These are phyloP conservation scores for Mortierella antarctica DNA, from an alignment of 192 early-diverging fungal genomes.

Conservation along the genomic window DNA sequence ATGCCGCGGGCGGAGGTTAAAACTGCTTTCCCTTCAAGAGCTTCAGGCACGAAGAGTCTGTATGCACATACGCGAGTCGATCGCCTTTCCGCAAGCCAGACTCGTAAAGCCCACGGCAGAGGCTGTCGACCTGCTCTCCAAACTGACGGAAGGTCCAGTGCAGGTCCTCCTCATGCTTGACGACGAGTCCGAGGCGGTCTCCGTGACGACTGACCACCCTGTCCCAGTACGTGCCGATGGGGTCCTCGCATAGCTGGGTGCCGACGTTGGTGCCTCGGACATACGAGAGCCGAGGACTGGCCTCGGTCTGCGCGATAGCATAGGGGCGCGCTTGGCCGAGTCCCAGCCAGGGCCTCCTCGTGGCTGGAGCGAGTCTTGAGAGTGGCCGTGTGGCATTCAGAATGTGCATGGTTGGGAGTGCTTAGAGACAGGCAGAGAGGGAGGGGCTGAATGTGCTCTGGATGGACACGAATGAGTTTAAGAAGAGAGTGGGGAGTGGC, in stretches of 20 bases:
- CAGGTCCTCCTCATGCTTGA: slow-evolving; percentile 56
- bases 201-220: slow-evolving; percentile 33
- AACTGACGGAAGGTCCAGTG: slow-evolving; percentile 57
- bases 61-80: slow-evolving; percentile 48
- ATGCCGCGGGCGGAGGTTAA: background rate
- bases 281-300: slow-evolving; percentile 14
- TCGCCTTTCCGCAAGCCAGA: slow-evolving; percentile 61
- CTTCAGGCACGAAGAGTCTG: background rate
- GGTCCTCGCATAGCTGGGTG: slow-evolving; percentile 32
- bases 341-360: slow-evolving; percentile 1
- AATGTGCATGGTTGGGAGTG: slow-evolving; percentile 1
- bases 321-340: slow-evolving; percentile 2
- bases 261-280: slow-evolving; percentile 34
- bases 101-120: slow-evolving; percentile 55
- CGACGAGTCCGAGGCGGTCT: slow-evolving; percentile 54
- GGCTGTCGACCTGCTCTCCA: slow-evolving; percentile 51
- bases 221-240: slow-evolving; percentile 57
- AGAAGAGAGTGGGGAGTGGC: background rate
- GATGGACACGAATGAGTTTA: background rate
- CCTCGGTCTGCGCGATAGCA: background rate
- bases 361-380: background rate
- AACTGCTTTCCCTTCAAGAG: too few relatives aligned
- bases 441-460: background rate
- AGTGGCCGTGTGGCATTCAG: background rate
- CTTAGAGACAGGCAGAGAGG: background rate